These are phyloP conservation scores for Penstemon barbatus DNA, from an alignment of 257 asterid genomes.

Conservation along the genomic window DNA sequence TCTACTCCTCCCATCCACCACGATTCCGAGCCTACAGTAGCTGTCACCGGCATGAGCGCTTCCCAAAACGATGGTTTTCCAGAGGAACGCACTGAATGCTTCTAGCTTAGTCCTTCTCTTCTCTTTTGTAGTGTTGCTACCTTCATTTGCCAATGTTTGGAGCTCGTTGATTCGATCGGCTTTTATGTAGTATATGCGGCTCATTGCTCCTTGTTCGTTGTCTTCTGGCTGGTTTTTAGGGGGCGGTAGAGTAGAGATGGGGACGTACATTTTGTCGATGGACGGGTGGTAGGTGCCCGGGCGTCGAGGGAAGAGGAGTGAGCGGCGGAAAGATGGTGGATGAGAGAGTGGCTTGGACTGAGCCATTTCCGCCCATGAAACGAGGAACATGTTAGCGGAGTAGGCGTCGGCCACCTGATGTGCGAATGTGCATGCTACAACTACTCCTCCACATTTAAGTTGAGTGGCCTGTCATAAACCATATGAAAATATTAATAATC, in stretches of 20 bases:
- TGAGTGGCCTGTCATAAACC: conserved; percentile 34
- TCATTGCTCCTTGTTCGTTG: conserved; percentile 31
- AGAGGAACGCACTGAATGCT: conserved; percentile 63
- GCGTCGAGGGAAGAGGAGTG: conserved; percentile 49
- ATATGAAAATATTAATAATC: no score
- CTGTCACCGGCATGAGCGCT: conserved; percentile 1
- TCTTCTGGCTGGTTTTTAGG: conserved; percentile 6
- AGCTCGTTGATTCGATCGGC: conserved; percentile 39
- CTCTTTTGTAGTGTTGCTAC: background rate
- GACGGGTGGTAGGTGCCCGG: conserved; percentile 40
- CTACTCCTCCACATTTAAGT: conserved; percentile 60
- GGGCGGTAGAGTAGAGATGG: conserved; percentile 29
- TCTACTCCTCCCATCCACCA: conserved; percentile 69
- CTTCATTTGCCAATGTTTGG: conserved; percentile 49
- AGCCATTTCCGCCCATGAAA: conserved; percentile 68
- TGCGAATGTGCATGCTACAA: conserved; percentile 61
- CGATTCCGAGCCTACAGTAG: conserved; percentile 52
- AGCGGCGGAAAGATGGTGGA: conserved; percentile 65
- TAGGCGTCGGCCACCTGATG: conserved; percentile 81
- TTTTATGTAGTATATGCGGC: conserved; percentile 61
- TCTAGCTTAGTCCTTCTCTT: conserved; percentile 48
- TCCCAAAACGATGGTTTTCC: conserved; percentile 52
- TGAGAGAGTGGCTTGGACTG: conserved; percentile 38
- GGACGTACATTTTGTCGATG: conserved; percentile 41
- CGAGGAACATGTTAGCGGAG: conserved; percentile 71